phyloP scores from a whole-genome alignment of 2,329 filamentous ascomycete species.

The Neopestalotiopsis clavispora region DNA sequence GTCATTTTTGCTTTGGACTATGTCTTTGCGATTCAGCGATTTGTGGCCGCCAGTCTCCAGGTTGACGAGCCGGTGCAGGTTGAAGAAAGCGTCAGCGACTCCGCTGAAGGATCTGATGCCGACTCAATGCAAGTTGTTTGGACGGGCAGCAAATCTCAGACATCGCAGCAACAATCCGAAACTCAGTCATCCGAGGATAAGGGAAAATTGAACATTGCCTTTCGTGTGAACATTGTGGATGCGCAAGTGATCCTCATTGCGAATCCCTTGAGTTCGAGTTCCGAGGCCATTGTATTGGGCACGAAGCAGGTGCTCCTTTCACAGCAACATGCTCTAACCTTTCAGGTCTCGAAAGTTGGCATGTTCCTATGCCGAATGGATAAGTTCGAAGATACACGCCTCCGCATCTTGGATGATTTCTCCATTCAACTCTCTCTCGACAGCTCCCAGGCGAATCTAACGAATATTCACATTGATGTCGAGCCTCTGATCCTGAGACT shows the following conservation, averaged over 20 bases:
- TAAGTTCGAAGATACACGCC: conserved; percentile 85
- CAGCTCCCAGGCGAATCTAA: conserved; percentile 63
- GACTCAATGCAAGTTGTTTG: conserved; percentile 60
- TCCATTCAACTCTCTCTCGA: conserved; percentile 91
- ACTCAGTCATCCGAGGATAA: conserved; percentile 30
- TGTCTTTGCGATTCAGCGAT: conserved; percentile 85
- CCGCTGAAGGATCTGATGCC: conserved; percentile 62
- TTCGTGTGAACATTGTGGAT: conserved; percentile 92
- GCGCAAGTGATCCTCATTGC: conserved; percentile 96
- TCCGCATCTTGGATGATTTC: conserved; percentile 96
- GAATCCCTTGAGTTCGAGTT: conserved; percentile 86
- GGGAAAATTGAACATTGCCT: conserved; percentile 75
- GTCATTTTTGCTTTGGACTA: conserved; percentile 97
- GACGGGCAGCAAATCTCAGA: conserved; percentile 41
- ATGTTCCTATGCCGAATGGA: conserved; percentile 99
- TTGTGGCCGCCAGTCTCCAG: conserved; percentile 74
- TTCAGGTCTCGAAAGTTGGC: conserved; percentile 91
- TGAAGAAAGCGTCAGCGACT: conserved; percentile 59
- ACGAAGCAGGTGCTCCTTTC: conserved; percentile 93
- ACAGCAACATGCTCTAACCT: conserved; percentile 89
- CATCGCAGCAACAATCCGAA: conserved; percentile 26
- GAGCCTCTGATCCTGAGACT: conserved; percentile 90
- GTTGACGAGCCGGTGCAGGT: conserved; percentile 64
- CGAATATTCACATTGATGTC: conserved; percentile 83
- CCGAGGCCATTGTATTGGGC: conserved; percentile 93